Base-by-base conservation (phyloP, 2,329 filamentous ascomycete genomes). In the Diaporthe velutina region DNA sequence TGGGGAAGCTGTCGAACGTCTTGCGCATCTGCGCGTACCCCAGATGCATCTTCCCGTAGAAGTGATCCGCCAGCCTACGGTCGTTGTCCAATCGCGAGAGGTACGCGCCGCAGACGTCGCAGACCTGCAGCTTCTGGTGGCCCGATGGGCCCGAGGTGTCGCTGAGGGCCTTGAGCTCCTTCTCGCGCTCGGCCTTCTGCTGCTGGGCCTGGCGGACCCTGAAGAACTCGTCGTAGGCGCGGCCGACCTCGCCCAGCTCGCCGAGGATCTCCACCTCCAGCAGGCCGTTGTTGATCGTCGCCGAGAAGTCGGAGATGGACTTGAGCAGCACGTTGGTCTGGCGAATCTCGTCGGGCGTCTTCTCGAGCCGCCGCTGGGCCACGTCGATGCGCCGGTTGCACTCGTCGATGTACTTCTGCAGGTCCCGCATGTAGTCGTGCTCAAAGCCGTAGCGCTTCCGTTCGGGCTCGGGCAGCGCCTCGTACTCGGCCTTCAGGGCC, bases 1-100 rank as follows among this genome's bases (percentile, higher is more conserved):
- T 95, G 70, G 93, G 93, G 77, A 99, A 91, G n/a, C 90, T 87
- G 73, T 98, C 95, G 80, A 91, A 95, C 4, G 95, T 97, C 88
- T 97, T 98, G 79, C 97, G 92, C 97, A 99, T 99, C 85, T 98
- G 95, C 22, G 97, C 97, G 83, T 98, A 99, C 0, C 97, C 97
- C 74, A 99, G 86, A 82, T 99, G 97, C 97, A 99, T 99, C 88
- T 99, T 99, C 30, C 97, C 97, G 84, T 98, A 98, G 83, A 99
- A 99, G 83, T 99, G 97, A 82, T 99, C 97, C 28, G 97, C 97
- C 81, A 99, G 84, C 40, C 97, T 90, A 48, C 97, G 91, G 83
- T 99, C 97, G 82, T 99, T 99, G 82, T 99, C 97, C 42, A 99
- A 89, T 30, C 97, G 88, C 77, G 93, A 95, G 50, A 99, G 89